phyloP scores from a whole-genome alignment of 495 filamentous ascomycete genomes.

The Massariosphaeria phaeospora region DNA sequence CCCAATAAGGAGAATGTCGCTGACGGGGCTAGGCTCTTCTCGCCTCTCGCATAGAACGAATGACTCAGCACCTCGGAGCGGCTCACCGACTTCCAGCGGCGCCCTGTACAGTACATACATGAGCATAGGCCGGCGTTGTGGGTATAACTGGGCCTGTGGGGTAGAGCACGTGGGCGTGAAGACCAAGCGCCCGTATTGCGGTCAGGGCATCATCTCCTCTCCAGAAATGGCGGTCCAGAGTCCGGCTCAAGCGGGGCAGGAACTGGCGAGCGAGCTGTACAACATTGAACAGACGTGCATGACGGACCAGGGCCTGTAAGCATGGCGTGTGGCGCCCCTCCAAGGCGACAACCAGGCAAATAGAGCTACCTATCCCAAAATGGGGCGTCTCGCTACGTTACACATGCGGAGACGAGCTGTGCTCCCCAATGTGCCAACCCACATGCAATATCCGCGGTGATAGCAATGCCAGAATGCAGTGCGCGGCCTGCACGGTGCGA shows the following conservation, averaged over 20 bases:
- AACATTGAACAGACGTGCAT: slow-evolving; percentile 1
- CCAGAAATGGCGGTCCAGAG: background rate
- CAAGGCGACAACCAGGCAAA: background rate
- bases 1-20: background rate
- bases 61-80: background rate
- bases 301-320: background rate
- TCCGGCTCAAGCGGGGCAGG: slow-evolving; percentile 3
- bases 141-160: background rate
- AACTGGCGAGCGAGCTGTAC: slow-evolving; percentile 5
- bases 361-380: background rate
- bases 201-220: slow-evolving; percentile 10
- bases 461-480: too few relatives aligned
- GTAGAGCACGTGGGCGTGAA: background rate
- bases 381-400: background rate
- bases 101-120: slow-evolving; percentile 7
- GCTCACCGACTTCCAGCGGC: background rate
- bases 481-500: background rate
- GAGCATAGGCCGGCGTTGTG: slow-evolving; percentile 6
- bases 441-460: too few relatives aligned
- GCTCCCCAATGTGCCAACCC: background rate
- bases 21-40: slow-evolving; percentile 37
- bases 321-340: slow-evolving; percentile 1
- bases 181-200: background rate
- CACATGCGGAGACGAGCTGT: slow-evolving; percentile 1
- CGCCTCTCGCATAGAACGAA: slow-evolving; percentile 38